Conservation (phyloP, 257 asterid species). For the Solanum lycopersicoides region DNA sequence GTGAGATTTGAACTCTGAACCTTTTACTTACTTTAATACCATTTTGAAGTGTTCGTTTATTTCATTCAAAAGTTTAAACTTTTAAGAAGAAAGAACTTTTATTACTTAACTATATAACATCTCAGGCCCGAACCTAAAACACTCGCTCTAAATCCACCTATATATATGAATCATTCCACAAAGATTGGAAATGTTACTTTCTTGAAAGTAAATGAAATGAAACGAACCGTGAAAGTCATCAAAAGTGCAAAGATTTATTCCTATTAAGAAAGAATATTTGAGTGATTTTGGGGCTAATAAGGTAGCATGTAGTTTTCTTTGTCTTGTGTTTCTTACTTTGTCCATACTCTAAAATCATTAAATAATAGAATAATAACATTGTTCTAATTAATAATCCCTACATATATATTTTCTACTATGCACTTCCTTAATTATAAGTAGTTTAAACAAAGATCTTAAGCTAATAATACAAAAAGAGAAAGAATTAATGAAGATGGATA, state of each 20-base stretch:
- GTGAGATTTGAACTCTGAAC: neutral
- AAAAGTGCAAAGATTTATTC: neutral
- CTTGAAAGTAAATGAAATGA: neutral
- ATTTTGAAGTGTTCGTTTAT: neutral
- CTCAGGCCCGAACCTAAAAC: neutral
- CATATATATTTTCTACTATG: neutral
- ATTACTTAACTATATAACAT: neutral
- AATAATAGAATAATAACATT: neutral
- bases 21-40: neutral
- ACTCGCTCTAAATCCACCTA: neutral
- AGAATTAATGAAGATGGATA: constrained; percentile 4
- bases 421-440: neutral
- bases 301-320: neutral
- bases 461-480: constrained; percentile 21
- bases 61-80: neutral
- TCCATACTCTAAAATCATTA: neutral
- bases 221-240: neutral
- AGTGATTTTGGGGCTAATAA: neutral
- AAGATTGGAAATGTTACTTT: neutral
- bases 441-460: constrained; percentile 5
- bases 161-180: neutral
- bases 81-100: neutral
- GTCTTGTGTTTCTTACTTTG: neutral
- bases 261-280: neutral
- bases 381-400: neutral